Evolutionary conservation across 1,139 yeast genomes (phyloP), one percentile per base, ranked within the genome.

Genomic region (Geotrichum macrosporum): DNA sequence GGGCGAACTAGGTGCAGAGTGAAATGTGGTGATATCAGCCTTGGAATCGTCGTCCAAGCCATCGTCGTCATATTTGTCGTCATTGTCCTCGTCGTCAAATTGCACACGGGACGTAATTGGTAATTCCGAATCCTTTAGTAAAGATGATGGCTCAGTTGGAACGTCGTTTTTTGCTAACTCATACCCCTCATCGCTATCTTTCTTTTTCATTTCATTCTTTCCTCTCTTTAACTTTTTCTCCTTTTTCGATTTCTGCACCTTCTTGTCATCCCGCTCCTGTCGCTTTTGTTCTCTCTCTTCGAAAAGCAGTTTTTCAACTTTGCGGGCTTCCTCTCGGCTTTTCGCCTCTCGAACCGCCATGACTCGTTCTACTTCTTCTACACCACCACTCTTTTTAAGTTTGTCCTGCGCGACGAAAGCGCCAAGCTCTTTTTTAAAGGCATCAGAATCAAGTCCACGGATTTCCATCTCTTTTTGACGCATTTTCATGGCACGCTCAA

Each of bases 301-400:
- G 63, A 3, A 53, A 56, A 37, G 64, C 68, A 46, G 54, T 56
- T 15, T 37, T 4, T 44, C 47, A 4, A 38, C 24, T 44, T 57
- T 53, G 9, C 57, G 55, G 24, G 59, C 65, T 43, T 63, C 69
- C 41, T 60, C 62, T 24, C 67, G 56, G 34, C 60, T 59, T 46
- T 62, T 59, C 44, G 66, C 67, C 43, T 89, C 95, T 52, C 83
- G 81, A 51, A 75, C 67, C 57, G 72, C 74, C 53, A 96, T 72
- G 44, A 73, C 60, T 49, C 87, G 73, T 58, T 89, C 97, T 16
- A 86, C 70, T 57, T 88, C 96, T 51, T 83, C 94, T 33, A 88
- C 75, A 2, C 97, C 96, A 2, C 96, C 97, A 26, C 87, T 78
- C 54, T 78, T 82, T 60, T 84, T 86, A 50, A 88, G 71, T 58